Percentiles rank a stretch among this genome's conserved stretches.
Evolutionary conservation across 352 stramenopile species (phyloP).

Genomic region (Pelagophyceae sp.): DNA sequence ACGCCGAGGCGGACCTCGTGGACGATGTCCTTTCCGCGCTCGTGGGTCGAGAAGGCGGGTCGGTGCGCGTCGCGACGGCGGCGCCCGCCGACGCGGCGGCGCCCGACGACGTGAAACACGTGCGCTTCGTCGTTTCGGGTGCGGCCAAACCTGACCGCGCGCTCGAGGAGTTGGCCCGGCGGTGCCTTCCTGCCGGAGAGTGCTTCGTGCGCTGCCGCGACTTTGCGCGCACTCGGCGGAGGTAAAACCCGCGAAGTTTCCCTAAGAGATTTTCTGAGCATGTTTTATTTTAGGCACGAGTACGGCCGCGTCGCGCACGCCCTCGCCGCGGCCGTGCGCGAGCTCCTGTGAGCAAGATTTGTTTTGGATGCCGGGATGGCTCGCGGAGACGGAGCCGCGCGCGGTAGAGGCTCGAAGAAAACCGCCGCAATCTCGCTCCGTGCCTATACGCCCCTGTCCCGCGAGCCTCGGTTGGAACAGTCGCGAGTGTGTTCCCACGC

Average conservation of each 20-base stretch:
- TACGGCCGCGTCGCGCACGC: conserved; percentile 75
- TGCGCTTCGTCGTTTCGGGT: background rate
- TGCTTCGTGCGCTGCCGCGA: background rate
- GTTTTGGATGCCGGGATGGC: no score
- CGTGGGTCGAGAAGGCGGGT: background rate
- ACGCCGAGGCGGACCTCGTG: background rate
- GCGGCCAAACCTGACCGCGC: background rate
- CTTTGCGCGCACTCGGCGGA: background rate
- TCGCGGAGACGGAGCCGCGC: no score
- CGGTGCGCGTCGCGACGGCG: background rate
- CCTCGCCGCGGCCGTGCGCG: conserved; percentile 65
- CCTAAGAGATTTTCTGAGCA: no score
- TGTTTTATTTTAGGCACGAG: no score
- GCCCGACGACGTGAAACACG: background rate
- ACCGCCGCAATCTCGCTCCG: no score
- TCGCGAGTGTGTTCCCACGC: no score
- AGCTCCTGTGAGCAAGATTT: no score
- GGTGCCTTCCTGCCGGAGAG: background rate
- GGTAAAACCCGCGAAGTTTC: no score
- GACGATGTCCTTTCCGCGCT: conserved; percentile 6
- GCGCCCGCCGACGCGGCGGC: background rate
- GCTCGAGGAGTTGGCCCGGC: background rate
- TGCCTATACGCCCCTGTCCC: no score
- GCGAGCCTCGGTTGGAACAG: no score
- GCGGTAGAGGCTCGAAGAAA: no score